These are phyloP conservation scores for Russula virescens DNA, from an alignment of 768 basidiomycete species.

Conservation along the genomic window DNA sequence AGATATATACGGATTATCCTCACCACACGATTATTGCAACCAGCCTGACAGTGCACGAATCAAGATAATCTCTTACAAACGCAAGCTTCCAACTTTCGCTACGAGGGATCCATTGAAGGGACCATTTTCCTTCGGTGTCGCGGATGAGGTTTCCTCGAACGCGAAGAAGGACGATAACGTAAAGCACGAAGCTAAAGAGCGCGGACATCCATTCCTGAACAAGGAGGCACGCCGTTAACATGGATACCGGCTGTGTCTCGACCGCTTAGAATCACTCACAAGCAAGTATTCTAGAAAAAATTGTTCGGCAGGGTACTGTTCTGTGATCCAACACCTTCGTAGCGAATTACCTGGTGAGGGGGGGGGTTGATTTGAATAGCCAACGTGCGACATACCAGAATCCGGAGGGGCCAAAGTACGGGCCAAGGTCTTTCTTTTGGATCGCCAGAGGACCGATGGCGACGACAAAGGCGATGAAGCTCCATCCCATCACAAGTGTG, in stretches of 20 bases:
- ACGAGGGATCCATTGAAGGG: constrained; percentile 31
- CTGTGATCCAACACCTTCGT: constrained; percentile 42
- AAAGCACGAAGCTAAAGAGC: constrained; percentile 31
- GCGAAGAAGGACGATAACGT: constrained; percentile 33
- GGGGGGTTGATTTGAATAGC: background rate
- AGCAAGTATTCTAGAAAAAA: constrained; percentile 42
- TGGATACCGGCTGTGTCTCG: background rate
- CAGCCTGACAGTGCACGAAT: constrained; percentile 31
- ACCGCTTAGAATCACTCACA: constrained; percentile 28
- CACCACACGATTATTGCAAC: constrained; percentile 34
- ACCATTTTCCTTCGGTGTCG: constrained; percentile 28
- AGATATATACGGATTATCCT: background rate
- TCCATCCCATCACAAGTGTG: constrained; percentile 35
- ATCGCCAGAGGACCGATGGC: constrained; percentile 36
- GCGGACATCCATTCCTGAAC: constrained; percentile 35
- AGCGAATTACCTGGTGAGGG: background rate
- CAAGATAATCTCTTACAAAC: constrained; percentile 32
- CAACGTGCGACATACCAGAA: constrained; percentile 33
- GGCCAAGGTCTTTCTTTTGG: constrained; percentile 32
- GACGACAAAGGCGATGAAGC: constrained; percentile 31
- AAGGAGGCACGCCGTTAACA: background rate
- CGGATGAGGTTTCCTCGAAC: constrained; percentile 35
- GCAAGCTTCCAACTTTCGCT: constrained; percentile 33
- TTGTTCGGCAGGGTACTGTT: constrained; percentile 36
- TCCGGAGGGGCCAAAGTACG: constrained; percentile 43